Evolutionary conservation across 495 filamentous ascomycete genomes (phyloP).

Genomic region (Aspergillus leporis): DNA sequence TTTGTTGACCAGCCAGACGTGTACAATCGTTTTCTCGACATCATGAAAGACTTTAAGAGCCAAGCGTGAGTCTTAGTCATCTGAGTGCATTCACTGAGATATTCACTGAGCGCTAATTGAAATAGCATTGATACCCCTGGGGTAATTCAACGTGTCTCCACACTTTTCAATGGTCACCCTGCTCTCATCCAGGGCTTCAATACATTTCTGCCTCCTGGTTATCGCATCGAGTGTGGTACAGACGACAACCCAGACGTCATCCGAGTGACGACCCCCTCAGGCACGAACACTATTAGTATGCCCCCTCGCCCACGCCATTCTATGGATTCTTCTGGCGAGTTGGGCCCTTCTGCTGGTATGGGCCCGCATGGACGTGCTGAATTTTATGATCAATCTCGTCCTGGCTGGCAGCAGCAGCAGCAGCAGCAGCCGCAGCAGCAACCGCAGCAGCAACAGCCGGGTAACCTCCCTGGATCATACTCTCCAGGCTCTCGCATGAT

Average conservation of each 20-base stretch:
- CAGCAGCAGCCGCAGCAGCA: slow-evolving; percentile 51
- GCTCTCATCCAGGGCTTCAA: slow-evolving; percentile 98
- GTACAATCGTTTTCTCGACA: slow-evolving; percentile 96
- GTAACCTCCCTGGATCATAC: slow-evolving; percentile 39
- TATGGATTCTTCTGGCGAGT: slow-evolving; percentile 42
- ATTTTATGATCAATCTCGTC: slow-evolving; percentile 49
- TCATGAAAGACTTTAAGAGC: slow-evolving; percentile 99
- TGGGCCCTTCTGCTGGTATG: slow-evolving; percentile 35
- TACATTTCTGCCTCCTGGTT: slow-evolving; percentile 95
- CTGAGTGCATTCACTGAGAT: neutral
- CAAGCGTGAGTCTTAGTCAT: slow-evolving; percentile 67
- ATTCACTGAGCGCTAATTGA: slow-evolving; percentile 17
- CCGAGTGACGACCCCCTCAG: slow-evolving; percentile 94
- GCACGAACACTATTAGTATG: slow-evolving; percentile 65
- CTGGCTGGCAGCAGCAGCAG: slow-evolving; percentile 48
- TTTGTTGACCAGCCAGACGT: slow-evolving; percentile 97
- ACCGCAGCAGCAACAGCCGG: slow-evolving; percentile 49
- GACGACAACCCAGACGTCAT: slow-evolving; percentile 93
- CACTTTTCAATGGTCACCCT: slow-evolving; percentile 95
- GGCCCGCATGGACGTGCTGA: slow-evolving; percentile 41
- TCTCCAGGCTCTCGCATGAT: slow-evolving; percentile 47
- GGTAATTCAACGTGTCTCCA: slow-evolving; percentile 94
- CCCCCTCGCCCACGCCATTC: slow-evolving; percentile 48
- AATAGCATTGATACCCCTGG: slow-evolving; percentile 93
- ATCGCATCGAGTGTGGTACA: slow-evolving; percentile 93